phyloP scores from a whole-genome alignment of 306 rosid genomes.

The Boehmeria nivea region DNA sequence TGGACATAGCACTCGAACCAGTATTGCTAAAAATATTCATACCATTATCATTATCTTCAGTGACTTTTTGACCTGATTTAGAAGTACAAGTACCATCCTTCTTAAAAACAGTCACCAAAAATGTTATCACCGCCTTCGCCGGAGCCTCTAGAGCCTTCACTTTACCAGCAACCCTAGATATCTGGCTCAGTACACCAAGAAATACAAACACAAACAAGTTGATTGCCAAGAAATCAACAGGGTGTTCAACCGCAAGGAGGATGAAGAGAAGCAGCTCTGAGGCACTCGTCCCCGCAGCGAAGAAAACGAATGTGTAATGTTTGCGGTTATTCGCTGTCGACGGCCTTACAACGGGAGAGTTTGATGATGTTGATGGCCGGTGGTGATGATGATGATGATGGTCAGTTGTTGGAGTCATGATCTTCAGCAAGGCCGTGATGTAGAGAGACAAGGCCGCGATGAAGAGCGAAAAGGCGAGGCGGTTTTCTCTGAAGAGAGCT shows the following conservation, averaged over 20 bases:
- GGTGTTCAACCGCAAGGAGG: neutral
- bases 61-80: no score
- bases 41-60: no score
- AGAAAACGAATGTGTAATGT: neutral
- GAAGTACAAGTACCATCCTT: no score
- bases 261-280: conserved; percentile 7
- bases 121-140: no score
- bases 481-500: neutral
- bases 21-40: no score
- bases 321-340: neutral
- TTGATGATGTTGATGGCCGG: neutral
- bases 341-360: neutral
- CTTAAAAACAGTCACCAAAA: no score
- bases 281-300: neutral
- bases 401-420: neutral
- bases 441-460: neutral
- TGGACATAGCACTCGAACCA: no score
- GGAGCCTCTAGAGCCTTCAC: no score
- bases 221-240: neutral
- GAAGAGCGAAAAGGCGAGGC: neutral
- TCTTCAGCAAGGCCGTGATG: neutral
- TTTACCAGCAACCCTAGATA: no score
- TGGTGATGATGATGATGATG: neutral
- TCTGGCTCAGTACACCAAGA: neutral
- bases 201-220: neutral